A percentile compares a stretch with the other conserved stretches of the same genome.
phyloP scores from a whole-genome alignment of 2,329 filamentous ascomycete genomes.

The Corinectria fuckeliana region DNA sequence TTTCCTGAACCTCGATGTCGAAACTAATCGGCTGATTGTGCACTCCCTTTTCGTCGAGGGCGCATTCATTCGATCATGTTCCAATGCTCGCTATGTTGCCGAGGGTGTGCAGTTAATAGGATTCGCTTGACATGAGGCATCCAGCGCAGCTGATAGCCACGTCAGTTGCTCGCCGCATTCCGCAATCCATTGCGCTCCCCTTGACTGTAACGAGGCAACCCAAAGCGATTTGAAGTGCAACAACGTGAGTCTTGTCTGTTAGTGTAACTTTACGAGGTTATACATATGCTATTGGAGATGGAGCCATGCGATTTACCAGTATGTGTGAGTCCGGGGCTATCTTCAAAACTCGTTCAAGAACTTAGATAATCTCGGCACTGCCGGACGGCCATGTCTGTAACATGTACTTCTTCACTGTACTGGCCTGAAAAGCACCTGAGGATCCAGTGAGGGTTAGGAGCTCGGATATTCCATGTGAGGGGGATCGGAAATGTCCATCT shows the following conservation, averaged over 20 bases:
- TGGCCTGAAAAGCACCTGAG: neutral
- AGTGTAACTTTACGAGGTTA: neutral
- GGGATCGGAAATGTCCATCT: too few relatives aligned
- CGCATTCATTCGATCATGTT: too few relatives aligned
- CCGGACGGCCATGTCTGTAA: neutral
- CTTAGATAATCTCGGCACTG: neutral
- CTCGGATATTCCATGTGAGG: neutral
- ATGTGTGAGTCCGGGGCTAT: neutral
- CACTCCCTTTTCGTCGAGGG: too few relatives aligned
- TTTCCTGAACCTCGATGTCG: neutral
- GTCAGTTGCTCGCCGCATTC: neutral
- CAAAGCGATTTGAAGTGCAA: neutral
- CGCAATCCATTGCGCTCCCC: neutral
- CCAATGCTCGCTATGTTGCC: neutral
- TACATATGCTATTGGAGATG: too few relatives aligned
- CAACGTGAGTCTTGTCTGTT: neutral
- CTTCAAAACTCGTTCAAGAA: neutral
- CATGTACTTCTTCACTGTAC: neutral
- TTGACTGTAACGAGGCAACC: neutral
- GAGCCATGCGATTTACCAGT: neutral
- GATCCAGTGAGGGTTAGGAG: neutral
- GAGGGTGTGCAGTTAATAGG: neutral
- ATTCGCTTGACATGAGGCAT: neutral
- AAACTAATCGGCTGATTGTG: neutral
- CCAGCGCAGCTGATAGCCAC: neutral